Conservation (phyloP, 441 rosid species). For the Populus tomentosa region DNA sequence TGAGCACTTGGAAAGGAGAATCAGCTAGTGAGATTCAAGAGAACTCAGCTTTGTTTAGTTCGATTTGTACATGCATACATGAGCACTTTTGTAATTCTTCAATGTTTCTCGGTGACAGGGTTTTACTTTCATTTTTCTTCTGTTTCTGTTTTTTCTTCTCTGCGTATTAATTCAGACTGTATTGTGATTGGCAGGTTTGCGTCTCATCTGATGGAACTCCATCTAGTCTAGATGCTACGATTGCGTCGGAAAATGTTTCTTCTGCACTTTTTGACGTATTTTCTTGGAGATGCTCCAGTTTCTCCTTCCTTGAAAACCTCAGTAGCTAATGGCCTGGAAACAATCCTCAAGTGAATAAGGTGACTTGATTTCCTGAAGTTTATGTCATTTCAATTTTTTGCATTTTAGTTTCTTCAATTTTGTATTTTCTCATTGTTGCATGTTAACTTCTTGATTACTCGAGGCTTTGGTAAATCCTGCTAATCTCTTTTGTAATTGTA, state of each 20-base stretch:
- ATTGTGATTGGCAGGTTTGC: conserved; percentile 38
- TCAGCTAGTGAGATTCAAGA: conserved; percentile 44
- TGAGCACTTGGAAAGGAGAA: conserved; percentile 58
- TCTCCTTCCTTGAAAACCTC: conserved; percentile 73
- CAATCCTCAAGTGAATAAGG: conserved; percentile 33
- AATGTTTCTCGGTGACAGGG: not conserved
- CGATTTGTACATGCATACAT: conserved; percentile 17
- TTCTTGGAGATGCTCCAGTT: conserved; percentile 65
- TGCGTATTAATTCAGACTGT: not conserved
- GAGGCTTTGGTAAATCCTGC: conserved; percentile 4
- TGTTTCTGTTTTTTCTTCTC: not conserved
- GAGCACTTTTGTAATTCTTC: not conserved
- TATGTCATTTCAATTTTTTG: not conserved
- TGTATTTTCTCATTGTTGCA: not conserved
- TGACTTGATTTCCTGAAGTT: conserved; percentile 10
- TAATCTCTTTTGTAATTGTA: not conserved
- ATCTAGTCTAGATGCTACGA: conserved; percentile 43
- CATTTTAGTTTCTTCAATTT: not conserved
- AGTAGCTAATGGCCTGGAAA: conserved; percentile 49
- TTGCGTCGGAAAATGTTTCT: conserved; percentile 55
- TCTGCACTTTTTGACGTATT: conserved; percentile 68
- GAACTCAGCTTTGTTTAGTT: conserved; percentile 45
- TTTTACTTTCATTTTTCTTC: not conserved
- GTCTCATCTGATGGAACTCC: conserved; percentile 61
- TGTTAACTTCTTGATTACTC: not conserved